Evolutionary conservation across 1,284 basidiomycete genomes (phyloP).

Genomic region (Cryptococcus sp.): DNA sequence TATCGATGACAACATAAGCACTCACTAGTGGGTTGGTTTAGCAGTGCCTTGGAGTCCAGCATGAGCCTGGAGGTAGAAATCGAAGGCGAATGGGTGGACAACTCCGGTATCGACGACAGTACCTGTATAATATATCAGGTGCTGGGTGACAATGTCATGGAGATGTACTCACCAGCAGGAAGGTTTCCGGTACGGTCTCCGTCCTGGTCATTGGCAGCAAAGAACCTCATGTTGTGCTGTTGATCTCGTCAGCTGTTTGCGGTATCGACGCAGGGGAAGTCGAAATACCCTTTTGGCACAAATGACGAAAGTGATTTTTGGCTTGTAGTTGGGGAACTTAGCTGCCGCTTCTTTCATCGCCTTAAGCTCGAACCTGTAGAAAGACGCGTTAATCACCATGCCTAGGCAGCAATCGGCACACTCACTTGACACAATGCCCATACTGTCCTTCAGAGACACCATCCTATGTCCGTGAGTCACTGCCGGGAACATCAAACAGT

Average conservation of each 20-base stretch:
- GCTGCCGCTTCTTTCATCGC: constrained; percentile 21
- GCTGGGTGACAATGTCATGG: neutral
- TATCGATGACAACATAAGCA: neutral
- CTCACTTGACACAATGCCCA: constrained; percentile 44
- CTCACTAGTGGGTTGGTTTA: constrained; percentile 48
- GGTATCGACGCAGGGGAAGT: neutral
- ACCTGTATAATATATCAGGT: constrained; percentile 1
- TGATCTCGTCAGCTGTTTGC: neutral
- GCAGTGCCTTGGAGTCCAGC: constrained; percentile 46
- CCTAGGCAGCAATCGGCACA: neutral
- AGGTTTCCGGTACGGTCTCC: constrained; percentile 48
- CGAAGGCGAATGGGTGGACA: constrained; percentile 48
- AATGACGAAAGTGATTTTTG: constrained; percentile 46
- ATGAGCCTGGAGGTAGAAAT: constrained; percentile 45
- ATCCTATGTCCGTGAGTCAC: constrained; percentile 20
- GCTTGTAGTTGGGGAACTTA: constrained; percentile 34
- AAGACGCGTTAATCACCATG: neutral
- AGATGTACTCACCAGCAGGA: constrained; percentile 26
- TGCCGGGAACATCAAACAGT: neutral
- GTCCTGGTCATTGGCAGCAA: constrained; percentile 34
- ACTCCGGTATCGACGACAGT: constrained; percentile 45
- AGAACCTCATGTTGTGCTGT: constrained; percentile 49
- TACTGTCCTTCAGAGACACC: constrained; percentile 53
- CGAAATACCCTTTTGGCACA: constrained; percentile 40
- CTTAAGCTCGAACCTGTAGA: constrained; percentile 33